Conservation (phyloP, 2,329 filamentous ascomycete genomes). For the Ophiostoma ulmi region DNA sequence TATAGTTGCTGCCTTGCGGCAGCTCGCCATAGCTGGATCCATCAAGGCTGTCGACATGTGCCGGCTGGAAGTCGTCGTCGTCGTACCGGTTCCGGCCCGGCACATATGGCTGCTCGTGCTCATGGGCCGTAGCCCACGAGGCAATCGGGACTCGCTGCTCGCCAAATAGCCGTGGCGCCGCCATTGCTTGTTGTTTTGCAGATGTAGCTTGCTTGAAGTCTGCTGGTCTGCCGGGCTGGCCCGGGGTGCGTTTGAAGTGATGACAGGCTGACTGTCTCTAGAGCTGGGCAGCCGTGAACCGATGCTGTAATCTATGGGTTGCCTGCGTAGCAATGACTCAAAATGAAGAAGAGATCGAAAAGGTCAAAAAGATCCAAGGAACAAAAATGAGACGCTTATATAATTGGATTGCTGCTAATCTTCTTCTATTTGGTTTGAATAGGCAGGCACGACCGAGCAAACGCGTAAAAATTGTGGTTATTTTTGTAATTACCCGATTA, state of each 20-base stretch:
- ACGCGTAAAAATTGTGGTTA: not conserved
- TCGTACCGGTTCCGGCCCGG: conserved; percentile 12
- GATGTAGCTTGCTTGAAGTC: not conserved
- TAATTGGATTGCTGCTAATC: too few species aligned
- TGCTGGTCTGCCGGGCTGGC: not conserved
- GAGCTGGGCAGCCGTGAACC: too few species aligned
- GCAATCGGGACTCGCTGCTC: conserved; percentile 10
- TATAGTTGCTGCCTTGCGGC: not conserved
- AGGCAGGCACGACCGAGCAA: not conserved
- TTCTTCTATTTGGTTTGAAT: not conserved
- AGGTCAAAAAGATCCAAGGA: too few species aligned
- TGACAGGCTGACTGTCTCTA: too few species aligned
- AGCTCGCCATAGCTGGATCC: not conserved
- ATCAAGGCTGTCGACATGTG: not conserved
- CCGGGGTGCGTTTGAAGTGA: too few species aligned
- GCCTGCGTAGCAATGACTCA: too few species aligned
- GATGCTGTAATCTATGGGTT: too few species aligned
- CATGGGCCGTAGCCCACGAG: not conserved
- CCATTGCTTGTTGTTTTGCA: not conserved
- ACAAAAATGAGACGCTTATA: too few species aligned
- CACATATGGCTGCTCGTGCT: not conserved
- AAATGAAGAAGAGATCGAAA: too few species aligned
- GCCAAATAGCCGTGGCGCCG: not conserved
- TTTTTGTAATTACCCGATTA: not conserved
- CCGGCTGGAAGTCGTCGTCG: conserved; percentile 13